A percentile compares a stretch with the other conserved stretches of the same genome.
Evolutionary conservation across 805 yeast species (phyloP).

Genomic region (Phaffomyces opuntiae): DNA sequence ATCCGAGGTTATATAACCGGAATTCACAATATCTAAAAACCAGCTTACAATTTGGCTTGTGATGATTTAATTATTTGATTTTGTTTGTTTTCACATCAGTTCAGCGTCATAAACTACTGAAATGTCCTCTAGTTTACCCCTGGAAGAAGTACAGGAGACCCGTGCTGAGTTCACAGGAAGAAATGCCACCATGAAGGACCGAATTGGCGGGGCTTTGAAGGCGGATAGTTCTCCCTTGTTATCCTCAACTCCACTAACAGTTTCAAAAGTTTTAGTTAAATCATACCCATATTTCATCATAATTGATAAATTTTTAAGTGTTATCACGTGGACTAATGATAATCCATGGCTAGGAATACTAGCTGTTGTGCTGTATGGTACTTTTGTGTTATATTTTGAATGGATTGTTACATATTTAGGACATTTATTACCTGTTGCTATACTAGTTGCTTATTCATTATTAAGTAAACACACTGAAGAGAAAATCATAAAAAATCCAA

Average conservation of each 20-base stretch:
- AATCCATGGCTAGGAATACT: conserved; percentile 72
- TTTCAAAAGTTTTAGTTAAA: conserved; percentile 72
- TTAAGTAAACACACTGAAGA: conserved; percentile 49
- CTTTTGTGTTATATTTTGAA: conserved; percentile 72
- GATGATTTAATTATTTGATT: too few relatives aligned
- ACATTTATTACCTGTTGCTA: conserved; percentile 61
- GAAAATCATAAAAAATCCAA: conserved; percentile 61
- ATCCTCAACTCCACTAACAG: conserved; percentile 85
- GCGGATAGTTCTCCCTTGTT: conserved; percentile 59
- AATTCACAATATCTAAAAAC: too few relatives aligned
- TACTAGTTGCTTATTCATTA: conserved; percentile 53
- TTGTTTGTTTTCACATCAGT: too few relatives aligned
- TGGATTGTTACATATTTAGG: conserved; percentile 74
- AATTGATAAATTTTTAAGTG: conserved; percentile 59
- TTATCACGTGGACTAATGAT: conserved; percentile 87
- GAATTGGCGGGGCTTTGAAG: conserved; percentile 21
- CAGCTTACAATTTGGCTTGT: too few relatives aligned
- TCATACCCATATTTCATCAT: conserved; percentile 82
- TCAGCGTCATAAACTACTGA: too few relatives aligned
- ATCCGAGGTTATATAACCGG: background rate
- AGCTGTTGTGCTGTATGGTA: conserved; percentile 45
- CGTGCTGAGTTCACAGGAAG: conserved; percentile 35
- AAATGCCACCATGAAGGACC: conserved; percentile 15
- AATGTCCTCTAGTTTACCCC: conserved; percentile 14
- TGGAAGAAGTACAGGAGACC: conserved; percentile 26